These are phyloP conservation scores for Trichoderma pleuroti DNA, from an alignment of 2,329 filamentous ascomycete genomes.

Conservation along the genomic window DNA sequence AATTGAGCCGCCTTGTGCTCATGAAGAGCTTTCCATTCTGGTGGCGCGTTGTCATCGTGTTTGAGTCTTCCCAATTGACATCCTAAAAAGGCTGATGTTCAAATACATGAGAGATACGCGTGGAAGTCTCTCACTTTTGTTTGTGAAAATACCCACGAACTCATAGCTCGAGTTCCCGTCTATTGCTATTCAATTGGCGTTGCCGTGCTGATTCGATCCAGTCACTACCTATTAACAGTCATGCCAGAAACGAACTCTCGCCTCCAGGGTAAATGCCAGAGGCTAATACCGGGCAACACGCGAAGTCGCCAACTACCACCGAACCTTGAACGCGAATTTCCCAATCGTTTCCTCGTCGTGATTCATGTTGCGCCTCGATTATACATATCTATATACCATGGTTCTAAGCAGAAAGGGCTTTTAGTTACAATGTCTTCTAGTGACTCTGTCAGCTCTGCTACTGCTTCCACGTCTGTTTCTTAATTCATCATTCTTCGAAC, in stretches of 20 bases:
- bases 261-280: neutral
- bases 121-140: neutral
- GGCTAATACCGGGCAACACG: neutral
- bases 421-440: neutral
- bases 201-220: neutral
- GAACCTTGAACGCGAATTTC: neutral
- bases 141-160: neutral
- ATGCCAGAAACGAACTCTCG: neutral
- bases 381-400: neutral
- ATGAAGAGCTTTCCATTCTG: neutral
- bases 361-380: neutral
- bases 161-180: accelerated
- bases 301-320: neutral
- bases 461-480: neutral
- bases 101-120: neutral
- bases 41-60: neutral
- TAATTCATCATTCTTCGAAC: neutral
- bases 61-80: neutral
- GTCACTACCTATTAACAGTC: neutral
- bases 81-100: neutral
- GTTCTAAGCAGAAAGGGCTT: neutral
- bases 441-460: neutral
- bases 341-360: neutral
- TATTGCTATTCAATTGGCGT: neutral
- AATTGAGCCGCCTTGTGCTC: neutral